Evolutionary conservation across 495 filamentous ascomycete genomes (phyloP), one percentile per base, ranked within the genome.

Genomic region (Aspergillus cristatus): DNA sequence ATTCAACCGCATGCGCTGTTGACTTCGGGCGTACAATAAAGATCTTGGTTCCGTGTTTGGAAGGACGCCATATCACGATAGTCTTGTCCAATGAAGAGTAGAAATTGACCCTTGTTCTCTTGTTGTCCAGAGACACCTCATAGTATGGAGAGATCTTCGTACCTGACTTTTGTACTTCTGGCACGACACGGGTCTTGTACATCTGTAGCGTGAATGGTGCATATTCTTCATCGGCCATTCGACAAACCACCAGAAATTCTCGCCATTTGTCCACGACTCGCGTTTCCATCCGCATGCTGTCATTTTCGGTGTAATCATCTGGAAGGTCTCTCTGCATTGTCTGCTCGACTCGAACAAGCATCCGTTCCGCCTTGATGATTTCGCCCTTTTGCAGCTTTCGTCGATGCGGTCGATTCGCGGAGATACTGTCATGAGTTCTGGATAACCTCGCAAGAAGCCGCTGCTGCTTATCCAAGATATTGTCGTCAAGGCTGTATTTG

Each of bases 81-180:
- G 79, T 81, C 52, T 85, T 86, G 48, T 86, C 82, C 14, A 86
- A 56, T 10, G 78, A 64, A 8, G 82, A 86, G 43, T 75, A 86
- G 1, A 86, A 54, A 42, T 85, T 84, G 28, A 81, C 72, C n/a
- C 55, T 66, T 1, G 74, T 74, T 6, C 48, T 55, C 42, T 67
- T 76, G 18, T 56, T 68, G 35, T 68, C 67, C 14, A 86, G 52
- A 0, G 56, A 57, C 14, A 85, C 67, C 42, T 84, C 69, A 40
- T 75, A 66, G 35, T 71, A 65, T 11, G 75, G 71, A 3, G 66
- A 53, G 24, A 70, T 70, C 28, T 65, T 72, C 20, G 64, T 58
- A 26, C 70, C 57, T 10, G 60, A 42, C 10, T 64, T 60, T 38
- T 82, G 75, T 18, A 76, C 67, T 28, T 78, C 74, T 2, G 78